A percentile compares a stretch with the other conserved stretches of the same genome.
These are phyloP conservation scores for Coniosporium tulheliwenetii DNA, from an alignment of 2,329 filamentous ascomycete species.

Conservation along the genomic window DNA sequence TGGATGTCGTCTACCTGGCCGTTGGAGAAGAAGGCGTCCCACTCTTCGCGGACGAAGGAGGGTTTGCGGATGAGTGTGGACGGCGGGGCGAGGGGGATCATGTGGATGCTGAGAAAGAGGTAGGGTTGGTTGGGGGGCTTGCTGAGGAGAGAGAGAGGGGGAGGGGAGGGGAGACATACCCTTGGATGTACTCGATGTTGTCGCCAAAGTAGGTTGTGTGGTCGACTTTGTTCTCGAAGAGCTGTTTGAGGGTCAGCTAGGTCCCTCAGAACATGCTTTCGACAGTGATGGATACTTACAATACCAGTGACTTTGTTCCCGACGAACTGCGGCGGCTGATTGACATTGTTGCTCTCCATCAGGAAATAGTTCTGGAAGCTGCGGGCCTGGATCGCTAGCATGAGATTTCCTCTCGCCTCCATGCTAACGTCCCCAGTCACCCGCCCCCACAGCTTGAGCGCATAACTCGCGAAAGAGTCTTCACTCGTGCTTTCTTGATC, in stretches of 20 bases:
- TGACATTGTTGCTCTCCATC: conserved; percentile 51
- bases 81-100: conserved; percentile 59
- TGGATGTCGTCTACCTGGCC: conserved; percentile 47
- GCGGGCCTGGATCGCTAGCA: conserved; percentile 73
- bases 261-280: too few relatives aligned
- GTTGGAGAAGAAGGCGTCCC: conserved; percentile 60
- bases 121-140: conserved; percentile 89
- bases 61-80: conserved; percentile 50
- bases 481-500: conserved; percentile 82
- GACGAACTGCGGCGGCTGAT: conserved; percentile 62
- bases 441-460: conserved; percentile 85
- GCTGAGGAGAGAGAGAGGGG: too few relatives aligned
- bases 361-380: too few relatives aligned
- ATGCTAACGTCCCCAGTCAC: conserved; percentile 61
- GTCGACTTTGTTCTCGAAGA: conserved; percentile 88
- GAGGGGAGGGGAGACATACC: too few relatives aligned
- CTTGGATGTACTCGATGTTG: conserved; percentile 26
- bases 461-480: conserved; percentile 75
- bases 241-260: too few relatives aligned
- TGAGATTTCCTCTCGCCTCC: conserved; percentile 70
- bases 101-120: conserved; percentile 63
- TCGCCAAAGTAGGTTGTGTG: conserved; percentile 79
- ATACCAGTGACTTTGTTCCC: conserved; percentile 57
- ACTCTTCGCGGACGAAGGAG: conserved; percentile 67
- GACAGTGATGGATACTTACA: too few relatives aligned